A percentile compares a stretch with the other conserved stretches of the same genome.
Conservation (phyloP, 192 early-diverging fungal genomes). For the Anaeromyces robustus region DNA sequence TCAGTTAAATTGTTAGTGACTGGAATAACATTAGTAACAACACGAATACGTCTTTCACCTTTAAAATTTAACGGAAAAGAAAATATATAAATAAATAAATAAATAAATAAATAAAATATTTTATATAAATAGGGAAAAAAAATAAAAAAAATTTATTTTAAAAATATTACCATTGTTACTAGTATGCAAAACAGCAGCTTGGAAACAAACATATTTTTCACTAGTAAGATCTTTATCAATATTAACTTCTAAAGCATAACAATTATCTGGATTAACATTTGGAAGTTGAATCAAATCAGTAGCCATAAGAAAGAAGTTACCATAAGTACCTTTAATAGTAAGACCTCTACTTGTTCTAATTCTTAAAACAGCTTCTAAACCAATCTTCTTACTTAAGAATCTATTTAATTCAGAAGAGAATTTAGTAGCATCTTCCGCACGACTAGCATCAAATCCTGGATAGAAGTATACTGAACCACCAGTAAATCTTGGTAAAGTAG, state of each 20-base stretch:
- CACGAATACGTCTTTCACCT: slow-evolving; percentile 81
- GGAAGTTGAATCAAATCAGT: slow-evolving; percentile 82
- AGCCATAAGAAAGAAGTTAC: slow-evolving; percentile 93
- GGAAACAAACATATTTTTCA: slow-evolving; percentile 73
- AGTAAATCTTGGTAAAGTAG: slow-evolving; percentile 63
- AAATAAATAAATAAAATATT: no score
- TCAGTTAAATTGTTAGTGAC: slow-evolving; percentile 67
- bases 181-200: slow-evolving; percentile 85
- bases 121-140: neutral
- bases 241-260: slow-evolving; percentile 67
- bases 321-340: slow-evolving; percentile 78
- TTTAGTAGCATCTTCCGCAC: slow-evolving; percentile 66
- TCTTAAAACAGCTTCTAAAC: slow-evolving; percentile 82
- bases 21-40: slow-evolving; percentile 76
- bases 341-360: slow-evolving; percentile 82
- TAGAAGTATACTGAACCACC: slow-evolving; percentile 82
- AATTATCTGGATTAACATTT: slow-evolving; percentile 82
- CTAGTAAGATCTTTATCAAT: slow-evolving; percentile 61
- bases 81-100: neutral
- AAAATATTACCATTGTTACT: slow-evolving; percentile 44
- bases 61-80: slow-evolving; percentile 1
- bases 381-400: slow-evolving; percentile 61
- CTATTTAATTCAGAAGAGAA: slow-evolving; percentile 70
- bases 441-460: slow-evolving; percentile 68
- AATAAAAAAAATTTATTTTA: slow-evolving; percentile 2